These are phyloP conservation scores for Zygotorulaspora danielsina DNA, from an alignment of 805 yeast genomes.

Conservation along the genomic window DNA sequence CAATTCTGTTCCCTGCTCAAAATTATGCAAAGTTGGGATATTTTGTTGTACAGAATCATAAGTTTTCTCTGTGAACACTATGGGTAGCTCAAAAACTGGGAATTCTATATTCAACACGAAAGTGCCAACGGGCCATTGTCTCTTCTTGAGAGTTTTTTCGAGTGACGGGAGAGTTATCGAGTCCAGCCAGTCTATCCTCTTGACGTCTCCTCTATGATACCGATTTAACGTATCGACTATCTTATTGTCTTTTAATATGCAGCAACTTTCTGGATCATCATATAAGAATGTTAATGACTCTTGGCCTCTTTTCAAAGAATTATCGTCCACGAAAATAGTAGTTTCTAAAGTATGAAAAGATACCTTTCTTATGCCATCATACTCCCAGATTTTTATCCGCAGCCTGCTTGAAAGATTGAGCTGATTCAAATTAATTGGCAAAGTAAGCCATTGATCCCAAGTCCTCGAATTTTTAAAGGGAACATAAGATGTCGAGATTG, in stretches of 20 bases:
- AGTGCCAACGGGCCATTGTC: conserved; percentile 24
- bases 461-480: conserved; percentile 43
- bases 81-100: conserved; percentile 65
- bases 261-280: conserved; percentile 32
- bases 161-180: conserved; percentile 54
- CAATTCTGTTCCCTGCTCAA: conserved; percentile 40
- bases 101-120: conserved; percentile 49
- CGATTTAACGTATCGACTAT: conserved; percentile 52
- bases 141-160: conserved; percentile 24
- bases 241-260: conserved; percentile 25
- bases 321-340: conserved; percentile 54
- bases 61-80: conserved; percentile 59
- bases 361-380: conserved; percentile 47
- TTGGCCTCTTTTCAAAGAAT: conserved; percentile 65
- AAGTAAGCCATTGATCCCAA: conserved; percentile 70
- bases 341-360: conserved; percentile 61
- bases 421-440: conserved; percentile 71
- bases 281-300: conserved; percentile 49
- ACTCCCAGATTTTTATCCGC: conserved; percentile 64
- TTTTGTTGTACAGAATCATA: conserved; percentile 34
- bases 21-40: conserved; percentile 41
- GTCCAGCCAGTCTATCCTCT: conserved; percentile 70
- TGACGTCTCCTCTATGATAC: conserved; percentile 65
- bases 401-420: conserved; percentile 60
- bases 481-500: conserved; percentile 47